Evolutionary conservation across 139 green algal genomes (phyloP), one percentile per base, ranked within the genome.

Genomic region (Chlorella sp.): DNA sequence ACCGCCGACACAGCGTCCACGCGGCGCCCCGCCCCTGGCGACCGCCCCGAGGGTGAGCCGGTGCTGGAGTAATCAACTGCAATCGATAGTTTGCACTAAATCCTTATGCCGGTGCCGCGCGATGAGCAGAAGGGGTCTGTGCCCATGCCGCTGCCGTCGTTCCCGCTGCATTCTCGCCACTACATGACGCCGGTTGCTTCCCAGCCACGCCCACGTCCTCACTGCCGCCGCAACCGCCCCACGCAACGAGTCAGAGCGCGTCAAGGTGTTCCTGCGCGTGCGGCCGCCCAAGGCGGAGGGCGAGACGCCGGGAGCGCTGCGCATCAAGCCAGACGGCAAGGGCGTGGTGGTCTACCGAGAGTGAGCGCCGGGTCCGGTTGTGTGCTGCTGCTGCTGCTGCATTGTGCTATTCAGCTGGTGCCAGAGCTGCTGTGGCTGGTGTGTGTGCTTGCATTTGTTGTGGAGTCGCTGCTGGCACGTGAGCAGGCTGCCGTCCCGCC

Each of bases 191-290:
- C 1, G 1, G 32, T 32, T 64, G 73, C n/a, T n/a, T n/a, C n/a
- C n/a, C n/a, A n/a, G n/a, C n/a, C n/a, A n/a, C n/a, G n/a, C n/a
- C n/a, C n/a, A n/a, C n/a, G n/a, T n/a, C n/a, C n/a, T n/a, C n/a
- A n/a, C n/a, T n/a, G n/a, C n/a, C n/a, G n/a, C n/a, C n/a, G n/a
- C n/a, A n/a, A n/a, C n/a, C n/a, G n/a, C n/a, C n/a, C n/a, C n/a
- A 3, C 64, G 3, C 28, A 8, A 8, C 26, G 26, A 32, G 64
- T 41, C 82, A 92, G 89, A 92, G 80, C 82, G 89, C 11, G 89
- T 92, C 43, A 86, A 86, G 38, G 89, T 92, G n/a, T 86, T 90
- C 9, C 77, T 92, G 30, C 84, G 89, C 11, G 75, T 92, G 40
- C 73, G 89, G 20, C 89, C 89, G 0, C 72, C 87, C 62, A 83